Evolutionary conservation across 2,329 filamentous ascomycete species (phyloP), one percentile per base, ranked within the genome.

Genomic region (Neonectria punicea): DNA sequence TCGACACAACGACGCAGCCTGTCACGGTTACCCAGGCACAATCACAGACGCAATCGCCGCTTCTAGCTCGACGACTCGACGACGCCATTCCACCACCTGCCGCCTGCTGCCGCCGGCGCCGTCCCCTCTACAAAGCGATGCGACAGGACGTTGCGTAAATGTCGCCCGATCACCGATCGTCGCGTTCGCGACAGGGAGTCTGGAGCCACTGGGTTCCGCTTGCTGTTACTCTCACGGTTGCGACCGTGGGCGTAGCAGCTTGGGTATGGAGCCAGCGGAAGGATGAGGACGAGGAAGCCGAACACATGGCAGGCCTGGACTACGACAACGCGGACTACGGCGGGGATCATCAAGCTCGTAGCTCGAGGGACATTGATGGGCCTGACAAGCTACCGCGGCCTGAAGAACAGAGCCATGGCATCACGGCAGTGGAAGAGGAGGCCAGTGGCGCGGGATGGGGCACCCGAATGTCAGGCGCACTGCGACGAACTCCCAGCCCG

Each of bases 181-280:
- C 88, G 73, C 84, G 86, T 78, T 85, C 86, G 83, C 85, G 87
- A 81, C 84, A 86, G 79, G 84, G 86, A 77, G 86, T 89, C 71
- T 88, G 93, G 81, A 88, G 90, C 75, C 95, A 97, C 82, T 98
- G 94, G 93, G 88, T 97, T 65, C 95, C 95, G 67, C 86, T 98
- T 61, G 91, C 90, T 70, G 81, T 97, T 69, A 98, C 94, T 54
- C 89, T 97, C 63, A 94, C 93, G 51, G 89, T 97, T 72, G 95
- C 95, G 66, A 93, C 94, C 22, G 90, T 92, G 60, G 94, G 94
- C 36, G 82, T 97, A 53, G 94, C 91, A 57, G 93, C 93, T 62
- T 98, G 95, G 95, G 89, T 94, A 66, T 97, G 94, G 94, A 97
- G 92, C 78, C 94, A 97, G 81, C 91, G 93, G 74, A 89, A 86